These are phyloP conservation scores for Aspergillus wentii DNA, from an alignment of 495 filamentous ascomycete genomes.

Conservation along the genomic window DNA sequence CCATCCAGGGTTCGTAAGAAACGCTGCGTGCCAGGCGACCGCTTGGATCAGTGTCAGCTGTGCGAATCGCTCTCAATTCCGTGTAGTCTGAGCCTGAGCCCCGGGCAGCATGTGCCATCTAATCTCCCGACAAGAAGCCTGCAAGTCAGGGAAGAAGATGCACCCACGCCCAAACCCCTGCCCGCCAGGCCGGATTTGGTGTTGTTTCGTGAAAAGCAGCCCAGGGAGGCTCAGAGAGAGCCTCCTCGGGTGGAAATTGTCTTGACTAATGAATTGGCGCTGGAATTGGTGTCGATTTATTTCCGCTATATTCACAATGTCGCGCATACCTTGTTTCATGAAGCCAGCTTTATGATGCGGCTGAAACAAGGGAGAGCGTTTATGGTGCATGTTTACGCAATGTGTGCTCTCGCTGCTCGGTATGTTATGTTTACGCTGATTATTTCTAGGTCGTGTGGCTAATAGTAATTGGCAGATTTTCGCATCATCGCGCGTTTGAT, in stretches of 20 bases:
- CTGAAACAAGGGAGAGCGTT: constrained; percentile 12
- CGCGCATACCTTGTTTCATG: constrained; percentile 19
- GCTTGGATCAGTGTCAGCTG: constrained; percentile 8
- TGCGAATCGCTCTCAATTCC: constrained; percentile 9
- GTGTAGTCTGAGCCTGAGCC: constrained; percentile 8
- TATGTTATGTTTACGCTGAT: background rate
- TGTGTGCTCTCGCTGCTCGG: constrained; percentile 21
- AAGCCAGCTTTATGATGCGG: constrained; percentile 14
- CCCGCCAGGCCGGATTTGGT: too few relatives aligned
- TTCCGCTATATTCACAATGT: constrained; percentile 23
- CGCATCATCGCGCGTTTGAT: constrained; percentile 8
- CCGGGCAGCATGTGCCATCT: too few relatives aligned
- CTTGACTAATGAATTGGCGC: constrained; percentile 2
- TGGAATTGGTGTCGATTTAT: constrained; percentile 17
- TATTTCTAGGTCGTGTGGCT: background rate
- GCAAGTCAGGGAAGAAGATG: too few relatives aligned
- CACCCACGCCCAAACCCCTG: too few relatives aligned
- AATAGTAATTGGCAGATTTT: constrained; percentile 9
- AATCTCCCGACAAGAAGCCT: too few relatives aligned
- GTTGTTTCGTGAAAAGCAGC: too few relatives aligned
- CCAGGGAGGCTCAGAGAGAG: too few relatives aligned
- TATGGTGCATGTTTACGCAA: constrained; percentile 14
- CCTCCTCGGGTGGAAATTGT: too few relatives aligned
- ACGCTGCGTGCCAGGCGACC: constrained; percentile 12
- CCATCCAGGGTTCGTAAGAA: constrained; percentile 14